Base-by-base conservation (phyloP, 805 yeast genomes). In the Hanseniaspora opuntiae region DNA sequence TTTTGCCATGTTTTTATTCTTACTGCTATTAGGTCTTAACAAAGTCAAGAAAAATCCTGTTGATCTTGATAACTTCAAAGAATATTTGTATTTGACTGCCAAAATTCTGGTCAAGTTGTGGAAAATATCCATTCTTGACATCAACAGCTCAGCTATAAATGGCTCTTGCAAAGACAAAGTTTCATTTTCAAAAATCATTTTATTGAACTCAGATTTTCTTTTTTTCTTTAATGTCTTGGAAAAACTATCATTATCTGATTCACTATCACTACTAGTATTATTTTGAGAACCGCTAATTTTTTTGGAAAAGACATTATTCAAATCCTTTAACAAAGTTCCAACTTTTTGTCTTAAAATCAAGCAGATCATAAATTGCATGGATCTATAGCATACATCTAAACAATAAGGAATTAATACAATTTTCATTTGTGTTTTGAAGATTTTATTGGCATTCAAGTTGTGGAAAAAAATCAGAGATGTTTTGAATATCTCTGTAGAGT, bases 21-120 rank as follows among this genome's bases (percentile, higher is more conserved):
- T 58, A 7, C 59, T 54, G 19, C 62, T 60, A 1, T 67, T 71
- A 41, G 63, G 70, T 56, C 61, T 66, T 46, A 72, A 55, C 32
- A 72, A 56, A 0, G 73, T 68, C 30, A 71, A 65, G 48, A 71
- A 72, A 56, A 72, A 72, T 1, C 69, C 69, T 2, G 72, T 71
- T 9, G 84, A 81, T 59, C 80, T 81, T 37, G 77, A 71, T 62
- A 82, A 73, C 65, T 84, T 74, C 79, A 82, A 79, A 2, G 87
- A 84, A 61, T 80, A 81, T 55, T 78, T 79, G 61, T 81, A 82
- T 57, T 78, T 72, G 25, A 68, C 70, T 20, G 85, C 77, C 36
- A 83, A 65, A 39, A 71, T 69, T 67, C 71, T 64, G 55, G 71
- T 58, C 66, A 74, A 47, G 55, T 62, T 56, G 59, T 69, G 66